Evolutionary conservation across 192 early-diverging fungal genomes (phyloP), one percentile per base, ranked within the genome.

Genomic region (Coemansia pectinata): DNA sequence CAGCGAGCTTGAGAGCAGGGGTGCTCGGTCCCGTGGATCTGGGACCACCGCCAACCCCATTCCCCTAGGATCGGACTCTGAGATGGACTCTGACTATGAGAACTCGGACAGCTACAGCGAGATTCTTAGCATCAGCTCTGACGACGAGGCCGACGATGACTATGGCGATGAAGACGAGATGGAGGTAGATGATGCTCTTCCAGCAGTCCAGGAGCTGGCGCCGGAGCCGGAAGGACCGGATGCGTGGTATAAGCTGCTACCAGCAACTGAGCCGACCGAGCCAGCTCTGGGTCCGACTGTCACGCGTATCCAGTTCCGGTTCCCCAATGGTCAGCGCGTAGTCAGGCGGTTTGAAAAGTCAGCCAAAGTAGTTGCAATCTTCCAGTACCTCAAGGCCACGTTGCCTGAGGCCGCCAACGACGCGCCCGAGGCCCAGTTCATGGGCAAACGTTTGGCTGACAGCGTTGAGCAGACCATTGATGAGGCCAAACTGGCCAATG

Each of bases 371-470:
- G 85, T 76, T 36, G 72, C 74, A 6, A 72, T 99, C 38, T 97
- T 97, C 85, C 90, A 94, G 74, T 96, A 83, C 58, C 79, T 98
- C 74, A 96, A 95, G 73, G 79, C 87, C 14, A 78, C 86, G 52
- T 83, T 89, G 14, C 86, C 91, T 34, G 87, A 91, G 50, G 89
- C 90, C 0, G 55, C 78, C 34, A 73, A 69, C 7, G 83, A 90
- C 25, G 70, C 88, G 34, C 82, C 87, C 45, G 86, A 92, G 79
- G 78, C 94, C 47, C 80, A 87, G 62, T 93, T 89, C 62, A 88
- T 88, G 68, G 83, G 92, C 50, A 79, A 85, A 52, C 87, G 88
- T 27, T 76, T 97, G 48, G 74, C 91, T 34, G 87, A 87, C 63
- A 71, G 84, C 39, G 15, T 91, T 5, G 87, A 87, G 52, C 87